Evolutionary conservation across 2,329 filamentous ascomycete species (phyloP).

Genomic region (Curvularia sp.): DNA sequence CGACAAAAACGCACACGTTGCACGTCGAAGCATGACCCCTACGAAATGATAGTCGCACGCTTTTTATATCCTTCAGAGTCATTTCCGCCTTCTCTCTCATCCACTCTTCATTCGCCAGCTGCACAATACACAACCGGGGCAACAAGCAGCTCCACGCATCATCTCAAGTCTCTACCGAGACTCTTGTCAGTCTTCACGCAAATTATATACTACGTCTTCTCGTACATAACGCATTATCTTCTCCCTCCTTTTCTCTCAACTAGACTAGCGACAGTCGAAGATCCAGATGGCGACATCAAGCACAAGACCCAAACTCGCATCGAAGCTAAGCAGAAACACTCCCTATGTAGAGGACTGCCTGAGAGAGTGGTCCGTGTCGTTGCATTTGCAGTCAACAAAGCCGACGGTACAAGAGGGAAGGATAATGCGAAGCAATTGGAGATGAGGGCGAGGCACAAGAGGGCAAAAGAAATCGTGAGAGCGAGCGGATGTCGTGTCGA

Average conservation of each 20-base stretch:
- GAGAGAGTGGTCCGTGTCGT: constrained; percentile 11
- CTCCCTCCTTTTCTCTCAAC: not conserved
- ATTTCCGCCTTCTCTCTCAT: not conserved
- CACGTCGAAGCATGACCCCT: too few species aligned
- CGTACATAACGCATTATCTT: not conserved
- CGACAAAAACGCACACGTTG: not conserved
- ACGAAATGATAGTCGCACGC: not conserved
- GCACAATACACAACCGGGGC: too few species aligned
- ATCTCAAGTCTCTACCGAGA: not conserved
- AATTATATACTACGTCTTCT: not conserved
- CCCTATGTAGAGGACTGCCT: too few species aligned
- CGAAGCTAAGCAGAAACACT: not conserved
- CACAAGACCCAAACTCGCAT: not conserved
- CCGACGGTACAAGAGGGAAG: not conserved
- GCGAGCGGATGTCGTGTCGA: not conserved
- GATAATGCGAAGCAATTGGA: not conserved
- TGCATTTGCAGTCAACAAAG: not conserved
- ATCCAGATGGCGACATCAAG: not conserved
- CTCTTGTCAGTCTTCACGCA: not conserved
- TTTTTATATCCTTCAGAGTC: not conserved
- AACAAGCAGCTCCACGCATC: not conserved
- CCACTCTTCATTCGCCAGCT: not conserved
- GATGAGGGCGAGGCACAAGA: constrained; percentile 15
- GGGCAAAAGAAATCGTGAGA: constrained; percentile 12
- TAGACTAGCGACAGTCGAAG: constrained; percentile 3